Evolutionary conservation across 495 filamentous ascomycete genomes (phyloP).

Genomic region (Lichenothelia convexa): DNA sequence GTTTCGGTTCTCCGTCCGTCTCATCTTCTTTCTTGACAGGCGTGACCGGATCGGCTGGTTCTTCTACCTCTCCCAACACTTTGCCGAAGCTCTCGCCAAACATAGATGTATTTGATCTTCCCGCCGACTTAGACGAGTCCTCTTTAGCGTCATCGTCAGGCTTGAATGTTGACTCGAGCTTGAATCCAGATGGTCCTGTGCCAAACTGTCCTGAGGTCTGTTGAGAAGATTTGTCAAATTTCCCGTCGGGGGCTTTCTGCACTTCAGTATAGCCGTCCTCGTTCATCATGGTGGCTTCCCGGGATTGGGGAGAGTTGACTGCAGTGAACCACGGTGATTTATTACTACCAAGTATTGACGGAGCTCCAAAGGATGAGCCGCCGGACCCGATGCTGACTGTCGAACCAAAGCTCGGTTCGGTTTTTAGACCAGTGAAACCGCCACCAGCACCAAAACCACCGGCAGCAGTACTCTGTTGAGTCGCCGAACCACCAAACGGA

Average conservation of each 20-base stretch:
- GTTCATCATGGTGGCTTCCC: constrained; percentile 8
- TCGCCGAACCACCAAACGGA: constrained; percentile 6
- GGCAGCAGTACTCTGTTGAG: constrained; percentile 5
- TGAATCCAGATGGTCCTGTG: constrained; percentile 34
- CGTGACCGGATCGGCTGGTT: constrained; percentile 20
- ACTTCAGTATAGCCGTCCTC: constrained; percentile 8
- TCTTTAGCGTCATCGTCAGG: constrained; percentile 46
- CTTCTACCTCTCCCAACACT: constrained; percentile 32
- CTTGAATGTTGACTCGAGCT: constrained; percentile 66
- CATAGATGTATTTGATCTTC: constrained; percentile 21
- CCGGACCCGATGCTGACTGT: constrained; percentile 20
- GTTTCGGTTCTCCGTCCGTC: constrained; percentile 30
- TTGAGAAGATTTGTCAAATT: too few relatives aligned
- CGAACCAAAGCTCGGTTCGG: constrained; percentile 20
- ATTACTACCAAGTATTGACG: constrained; percentile 4
- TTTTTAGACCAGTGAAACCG: constrained; percentile 8
- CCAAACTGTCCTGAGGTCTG: constrained; percentile 36
- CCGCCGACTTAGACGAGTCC: constrained; percentile 31
- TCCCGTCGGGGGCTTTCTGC: constrained; percentile 22
- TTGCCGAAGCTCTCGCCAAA: constrained; percentile 30
- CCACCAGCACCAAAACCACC: constrained; percentile 1
- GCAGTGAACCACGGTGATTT: neutral
- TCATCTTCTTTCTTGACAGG: constrained; percentile 39
- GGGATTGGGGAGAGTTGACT: constrained; percentile 4
- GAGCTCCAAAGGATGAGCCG: constrained; percentile 10